A percentile compares a stretch with the other conserved stretches of the same genome.
These are phyloP conservation scores for Prototheca stagnorum DNA, from an alignment of 163 green algal species.

Conservation along the genomic window DNA sequence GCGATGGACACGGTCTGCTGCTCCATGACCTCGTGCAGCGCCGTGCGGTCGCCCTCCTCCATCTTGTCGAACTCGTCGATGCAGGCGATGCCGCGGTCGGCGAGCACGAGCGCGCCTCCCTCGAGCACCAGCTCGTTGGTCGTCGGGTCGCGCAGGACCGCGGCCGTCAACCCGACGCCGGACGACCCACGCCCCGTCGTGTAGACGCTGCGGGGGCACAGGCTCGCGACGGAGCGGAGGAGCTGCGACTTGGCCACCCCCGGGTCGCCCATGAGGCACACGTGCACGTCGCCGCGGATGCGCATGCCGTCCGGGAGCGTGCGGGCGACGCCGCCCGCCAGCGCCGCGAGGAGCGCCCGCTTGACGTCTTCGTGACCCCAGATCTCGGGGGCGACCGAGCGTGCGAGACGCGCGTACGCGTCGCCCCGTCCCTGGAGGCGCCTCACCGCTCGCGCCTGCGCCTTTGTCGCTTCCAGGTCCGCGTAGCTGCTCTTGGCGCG, in stretches of 20 bases:
- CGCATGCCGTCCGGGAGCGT: constrained; percentile 83
- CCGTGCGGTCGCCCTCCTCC: constrained; percentile 90
- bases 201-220: constrained; percentile 87
- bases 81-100: constrained; percentile 87
- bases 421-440: constrained; percentile 28
- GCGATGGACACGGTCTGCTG: constrained; percentile 66
- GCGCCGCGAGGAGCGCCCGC: constrained; percentile 82
- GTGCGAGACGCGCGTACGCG: constrained; percentile 70
- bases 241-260: constrained; percentile 96
- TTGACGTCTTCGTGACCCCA: constrained; percentile 96
- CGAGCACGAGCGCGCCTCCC: constrained; percentile 80
- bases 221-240: constrained; percentile 77
- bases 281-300: constrained; percentile 86
- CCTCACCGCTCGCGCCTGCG: too few relatives aligned
- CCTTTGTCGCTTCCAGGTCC: constrained; percentile 33
- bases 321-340: constrained; percentile 74
- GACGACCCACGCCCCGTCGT: constrained; percentile 87
- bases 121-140: constrained; percentile 67
- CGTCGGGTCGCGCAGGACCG: constrained; percentile 70
- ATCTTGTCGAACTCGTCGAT: constrained; percentile 99
- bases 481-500: constrained; percentile 69
- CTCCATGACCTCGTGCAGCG: constrained; percentile 88
- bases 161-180: constrained; percentile 88
- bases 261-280: constrained; percentile 97
- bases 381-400: constrained; percentile 92